Evolutionary conservation across 2,329 filamentous ascomycete species (phyloP).

Genomic region (Gnomoniopsis smithogilvyi): DNA sequence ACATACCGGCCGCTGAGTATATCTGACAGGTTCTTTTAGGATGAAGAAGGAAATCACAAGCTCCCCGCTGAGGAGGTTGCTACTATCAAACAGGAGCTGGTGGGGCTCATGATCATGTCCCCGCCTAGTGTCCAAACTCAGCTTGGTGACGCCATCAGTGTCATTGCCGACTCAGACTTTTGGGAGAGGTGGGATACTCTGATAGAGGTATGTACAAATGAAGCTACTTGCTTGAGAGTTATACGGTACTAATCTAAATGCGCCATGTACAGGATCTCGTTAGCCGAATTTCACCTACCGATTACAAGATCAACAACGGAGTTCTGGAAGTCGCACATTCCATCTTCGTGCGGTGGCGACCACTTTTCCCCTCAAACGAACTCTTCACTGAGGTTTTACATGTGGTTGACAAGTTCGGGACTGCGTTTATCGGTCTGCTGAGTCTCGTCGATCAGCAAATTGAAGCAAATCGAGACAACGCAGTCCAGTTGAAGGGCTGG

Average conservation of each 20-base stretch:
- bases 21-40: slow-evolving; percentile 38
- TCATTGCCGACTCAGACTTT: slow-evolving; percentile 97
- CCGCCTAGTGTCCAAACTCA: slow-evolving; percentile 86
- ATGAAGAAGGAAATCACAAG: slow-evolving; percentile 93
- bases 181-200: slow-evolving; percentile 96
- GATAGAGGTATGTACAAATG: slow-evolving; percentile 60
- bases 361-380: slow-evolving; percentile 87
- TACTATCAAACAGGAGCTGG: slow-evolving; percentile 91
- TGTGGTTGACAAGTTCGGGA: slow-evolving; percentile 80
- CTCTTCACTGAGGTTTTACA: slow-evolving; percentile 96
- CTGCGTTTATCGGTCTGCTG: slow-evolving; percentile 78
- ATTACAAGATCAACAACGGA: slow-evolving; percentile 84
- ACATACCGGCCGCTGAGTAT: background rate
- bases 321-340: slow-evolving; percentile 97
- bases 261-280: slow-evolving; percentile 67
- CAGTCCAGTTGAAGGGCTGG: slow-evolving; percentile 69
- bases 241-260: slow-evolving; percentile 12
- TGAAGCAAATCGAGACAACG: slow-evolving; percentile 71
- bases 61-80: slow-evolving; percentile 77
- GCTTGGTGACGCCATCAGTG: slow-evolving; percentile 92
- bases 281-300: slow-evolving; percentile 75
- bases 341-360: slow-evolving; percentile 94
- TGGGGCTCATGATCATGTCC: slow-evolving; percentile 93
- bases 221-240: background rate
- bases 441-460: slow-evolving; percentile 69